phyloP scores from a whole-genome alignment of 768 basidiomycete species.

The Lactarius deliciosus region DNA sequence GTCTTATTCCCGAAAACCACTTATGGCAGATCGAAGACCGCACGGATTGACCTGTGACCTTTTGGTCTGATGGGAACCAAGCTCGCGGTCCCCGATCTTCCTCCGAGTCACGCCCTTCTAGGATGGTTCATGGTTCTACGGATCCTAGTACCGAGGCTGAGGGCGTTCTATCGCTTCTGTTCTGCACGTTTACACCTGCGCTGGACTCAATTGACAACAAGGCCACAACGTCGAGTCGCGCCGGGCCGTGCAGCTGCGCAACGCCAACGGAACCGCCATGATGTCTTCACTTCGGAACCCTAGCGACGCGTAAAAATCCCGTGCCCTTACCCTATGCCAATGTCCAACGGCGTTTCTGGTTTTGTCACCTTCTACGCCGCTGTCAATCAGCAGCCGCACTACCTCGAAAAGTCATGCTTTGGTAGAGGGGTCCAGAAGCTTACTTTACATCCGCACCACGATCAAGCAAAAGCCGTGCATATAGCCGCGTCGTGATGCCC shows the following conservation, averaged over 20 bases:
- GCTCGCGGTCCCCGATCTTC: not conserved
- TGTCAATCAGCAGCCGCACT: not conserved
- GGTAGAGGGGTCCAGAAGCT: not conserved
- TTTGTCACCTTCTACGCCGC: not conserved
- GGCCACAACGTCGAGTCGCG: not conserved
- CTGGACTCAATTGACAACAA: not conserved
- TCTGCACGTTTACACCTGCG: not conserved
- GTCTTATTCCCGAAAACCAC: not conserved
- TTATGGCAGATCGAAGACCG: not conserved
- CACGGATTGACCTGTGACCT: not conserved
- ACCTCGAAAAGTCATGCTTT: not conserved
- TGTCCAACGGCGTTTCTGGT: not conserved
- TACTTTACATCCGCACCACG: not conserved
- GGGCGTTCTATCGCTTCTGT: not conserved
- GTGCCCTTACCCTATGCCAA: not conserved
- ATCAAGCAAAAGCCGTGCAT: not conserved
- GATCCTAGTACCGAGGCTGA: too few relatives aligned
- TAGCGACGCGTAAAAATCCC: not conserved
- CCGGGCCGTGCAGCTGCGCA: not conserved
- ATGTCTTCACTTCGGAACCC: not conserved
- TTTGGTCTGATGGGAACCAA: not conserved
- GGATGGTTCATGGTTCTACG: not conserved
- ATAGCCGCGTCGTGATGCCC: not conserved
- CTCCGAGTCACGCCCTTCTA: not conserved
- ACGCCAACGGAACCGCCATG: not conserved